Base-by-base conservation (phyloP, 139 green algal genomes). In the Micractinium sp. region DNA sequence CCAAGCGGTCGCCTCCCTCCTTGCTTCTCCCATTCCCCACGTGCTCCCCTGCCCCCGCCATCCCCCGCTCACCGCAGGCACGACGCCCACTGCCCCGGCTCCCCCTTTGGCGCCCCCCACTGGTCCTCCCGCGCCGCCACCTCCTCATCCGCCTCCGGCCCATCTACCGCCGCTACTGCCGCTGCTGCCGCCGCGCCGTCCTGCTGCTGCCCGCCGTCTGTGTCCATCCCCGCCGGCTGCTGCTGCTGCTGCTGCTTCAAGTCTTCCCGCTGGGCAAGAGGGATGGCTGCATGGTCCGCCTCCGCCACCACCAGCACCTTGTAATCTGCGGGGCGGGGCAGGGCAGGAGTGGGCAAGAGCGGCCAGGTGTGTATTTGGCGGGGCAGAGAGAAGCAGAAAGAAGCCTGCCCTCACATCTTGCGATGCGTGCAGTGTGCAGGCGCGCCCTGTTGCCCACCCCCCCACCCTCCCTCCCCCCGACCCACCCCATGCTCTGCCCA, bases 61-160 rank as follows among this genome's bases (percentile, higher is more conserved):
- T 33, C 22, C 33, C 60, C 67, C 3, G 36, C 82, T 87, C 82
- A 87, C 82, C 82, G 82, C 29, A 99, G 41, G 93, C 98, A 99
- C 33, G 94, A 97, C 38, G 96, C 96, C 98, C 98, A 99, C 90
- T 97, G 94, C 18, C 95, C 95, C 19, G 90, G 82, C 47, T 90
- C 78, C 31, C 94, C 95, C 66, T 94, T 94, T 9, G 97, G 95
- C 16, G 94, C 90, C 0, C 97, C 97, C 90, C 96, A 95, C 92
- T 97, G 96, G 73, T 97, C 95, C 89, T 96, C 94, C 81, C 92
- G 75, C 33, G 94, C 95, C n/a, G 94, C 93, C n/a, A 88, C 80
- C 87, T 96, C 94, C 74, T 97, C 94, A 56, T 94, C 92, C 81
- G 94, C 92, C 92, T 98, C 95, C n/a, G 94, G 90, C n/a, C 95